Evolutionary conservation across 2,329 filamentous ascomycete species (phyloP).

Genomic region (Chaetomium strumarium): DNA sequence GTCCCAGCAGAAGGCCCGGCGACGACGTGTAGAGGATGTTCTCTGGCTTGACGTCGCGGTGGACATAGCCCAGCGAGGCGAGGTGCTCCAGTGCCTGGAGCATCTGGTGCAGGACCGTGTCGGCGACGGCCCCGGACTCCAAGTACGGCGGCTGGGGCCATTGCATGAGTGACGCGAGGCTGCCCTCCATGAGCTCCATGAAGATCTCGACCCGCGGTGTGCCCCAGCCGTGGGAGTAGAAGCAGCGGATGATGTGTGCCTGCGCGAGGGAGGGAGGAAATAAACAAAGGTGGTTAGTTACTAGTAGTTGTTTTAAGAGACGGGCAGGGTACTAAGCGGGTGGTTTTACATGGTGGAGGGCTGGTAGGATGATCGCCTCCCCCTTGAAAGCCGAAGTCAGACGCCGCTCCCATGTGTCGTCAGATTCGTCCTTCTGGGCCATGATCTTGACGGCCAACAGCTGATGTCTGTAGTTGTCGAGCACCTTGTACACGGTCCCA

Average conservation of each 20-base stretch:
- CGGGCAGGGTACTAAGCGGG: background rate
- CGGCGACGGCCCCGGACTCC: background rate
- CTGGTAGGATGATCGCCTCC: background rate
- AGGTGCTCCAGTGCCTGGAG: slow-evolving; percentile 7
- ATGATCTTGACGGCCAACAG: slow-evolving; percentile 3
- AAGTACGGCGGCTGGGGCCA: background rate
- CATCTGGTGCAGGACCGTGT: background rate
- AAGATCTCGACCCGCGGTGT: background rate
- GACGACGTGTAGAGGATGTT: slow-evolving; percentile 8
- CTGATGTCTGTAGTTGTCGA: background rate
- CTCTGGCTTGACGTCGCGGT: slow-evolving; percentile 10
- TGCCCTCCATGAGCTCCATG: slow-evolving; percentile 8
- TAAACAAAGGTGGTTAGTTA: background rate
- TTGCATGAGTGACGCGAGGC: background rate
- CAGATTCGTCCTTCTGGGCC: background rate
- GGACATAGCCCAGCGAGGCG: background rate
- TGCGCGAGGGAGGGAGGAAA: background rate
- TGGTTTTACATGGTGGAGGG: background rate
- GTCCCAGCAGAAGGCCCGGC: background rate
- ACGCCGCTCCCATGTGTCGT: background rate
- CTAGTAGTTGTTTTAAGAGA: background rate
- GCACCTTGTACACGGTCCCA: background rate
- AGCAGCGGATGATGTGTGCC: background rate
- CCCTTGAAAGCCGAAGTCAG: background rate
- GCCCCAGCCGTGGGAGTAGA: slow-evolving; percentile 2